Percentiles rank a stretch among this genome's conserved stretches.
Evolutionary conservation across 2,329 filamentous ascomycete species (phyloP).

Genomic region (Monosporascus sp.): DNA sequence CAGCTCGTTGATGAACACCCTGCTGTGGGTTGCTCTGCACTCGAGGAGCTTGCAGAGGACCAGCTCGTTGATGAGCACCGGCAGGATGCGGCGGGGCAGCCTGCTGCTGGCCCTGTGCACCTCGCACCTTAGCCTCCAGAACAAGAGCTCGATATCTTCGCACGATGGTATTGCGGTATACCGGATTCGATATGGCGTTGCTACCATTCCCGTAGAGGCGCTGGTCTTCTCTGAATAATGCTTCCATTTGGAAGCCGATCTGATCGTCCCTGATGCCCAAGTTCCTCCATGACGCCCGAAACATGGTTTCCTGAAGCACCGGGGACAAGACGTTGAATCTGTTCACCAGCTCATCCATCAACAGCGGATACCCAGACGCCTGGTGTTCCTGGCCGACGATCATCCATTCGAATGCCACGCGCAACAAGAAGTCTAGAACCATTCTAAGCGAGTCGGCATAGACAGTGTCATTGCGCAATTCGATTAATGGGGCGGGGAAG

Average conservation of each 20-base stretch:
- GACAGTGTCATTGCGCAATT: conserved; percentile 6
- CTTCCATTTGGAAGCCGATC: conserved; percentile 28
- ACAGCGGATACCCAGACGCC: conserved; percentile 43
- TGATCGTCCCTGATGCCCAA: conserved; percentile 34
- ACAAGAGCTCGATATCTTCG: conserved; percentile 9
- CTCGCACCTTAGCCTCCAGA: not conserved
- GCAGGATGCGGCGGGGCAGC: not conserved
- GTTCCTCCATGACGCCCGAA: conserved; percentile 45
- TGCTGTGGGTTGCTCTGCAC: not conserved
- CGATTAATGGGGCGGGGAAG: conserved; percentile 28
- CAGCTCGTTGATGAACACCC: not conserved
- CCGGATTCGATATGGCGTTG: conserved; percentile 10
- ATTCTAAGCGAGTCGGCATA: conserved; percentile 19
- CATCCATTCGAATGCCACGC: conserved; percentile 37
- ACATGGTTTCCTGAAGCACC: conserved; percentile 49
- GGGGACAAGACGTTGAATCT: conserved; percentile 43
- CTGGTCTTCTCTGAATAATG: conserved; percentile 32
- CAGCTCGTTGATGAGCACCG: not conserved
- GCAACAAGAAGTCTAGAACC: conserved; percentile 40
- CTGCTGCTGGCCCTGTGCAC: not conserved
- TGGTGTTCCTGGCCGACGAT: conserved; percentile 30
- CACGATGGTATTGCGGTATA: conserved; percentile 16
- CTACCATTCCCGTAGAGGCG: conserved; percentile 20
- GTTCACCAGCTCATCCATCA: conserved; percentile 51
- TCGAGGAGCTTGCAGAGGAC: not conserved